These are phyloP conservation scores for Orbilia oligospora DNA, from an alignment of 2,329 filamentous ascomycete genomes.

Conservation along the genomic window DNA sequence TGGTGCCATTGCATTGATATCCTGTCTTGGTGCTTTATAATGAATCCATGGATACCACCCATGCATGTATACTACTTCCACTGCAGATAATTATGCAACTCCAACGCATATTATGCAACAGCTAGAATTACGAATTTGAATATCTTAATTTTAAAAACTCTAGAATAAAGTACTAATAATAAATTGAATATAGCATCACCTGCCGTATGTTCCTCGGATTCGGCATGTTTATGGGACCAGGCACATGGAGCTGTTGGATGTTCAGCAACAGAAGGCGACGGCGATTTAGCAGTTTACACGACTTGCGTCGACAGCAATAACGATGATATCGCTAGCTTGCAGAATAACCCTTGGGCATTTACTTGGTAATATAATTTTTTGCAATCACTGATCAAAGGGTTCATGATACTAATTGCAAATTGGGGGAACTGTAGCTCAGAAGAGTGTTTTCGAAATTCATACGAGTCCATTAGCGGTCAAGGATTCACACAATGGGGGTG, in stretches of 20 bases:
- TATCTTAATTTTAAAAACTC: too few relatives aligned
- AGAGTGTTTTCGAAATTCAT: slow-evolving; percentile 53
- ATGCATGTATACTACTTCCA: too few relatives aligned
- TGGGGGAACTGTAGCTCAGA: neutral
- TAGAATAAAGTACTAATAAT: slow-evolving; percentile 4
- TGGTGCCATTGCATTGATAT: too few relatives aligned
- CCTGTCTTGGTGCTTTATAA: too few relatives aligned
- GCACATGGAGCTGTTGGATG: slow-evolving; percentile 54
- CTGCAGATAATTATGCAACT: too few relatives aligned
- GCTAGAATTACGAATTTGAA: neutral
- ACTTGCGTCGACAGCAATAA: slow-evolving; percentile 57
- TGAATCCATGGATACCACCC: too few relatives aligned
- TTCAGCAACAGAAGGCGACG: slow-evolving; percentile 33
- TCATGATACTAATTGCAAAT: neutral
- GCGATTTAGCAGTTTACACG: slow-evolving; percentile 42
- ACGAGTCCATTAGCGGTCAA: slow-evolving; percentile 47
- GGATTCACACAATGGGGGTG: slow-evolving; percentile 56
- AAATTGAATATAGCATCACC: slow-evolving; percentile 30
- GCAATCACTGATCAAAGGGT: neutral
- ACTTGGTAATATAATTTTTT: slow-evolving; percentile 45
- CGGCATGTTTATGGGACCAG: slow-evolving; percentile 52
- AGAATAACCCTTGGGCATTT: slow-evolving; percentile 48
- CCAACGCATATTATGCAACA: slow-evolving; percentile 37
- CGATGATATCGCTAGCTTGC: slow-evolving; percentile 21
- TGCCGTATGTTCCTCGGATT: slow-evolving; percentile 52